Evolutionary conservation across 1,139 yeast genomes (phyloP).

Genomic region (Debaryomyces sp.): DNA sequence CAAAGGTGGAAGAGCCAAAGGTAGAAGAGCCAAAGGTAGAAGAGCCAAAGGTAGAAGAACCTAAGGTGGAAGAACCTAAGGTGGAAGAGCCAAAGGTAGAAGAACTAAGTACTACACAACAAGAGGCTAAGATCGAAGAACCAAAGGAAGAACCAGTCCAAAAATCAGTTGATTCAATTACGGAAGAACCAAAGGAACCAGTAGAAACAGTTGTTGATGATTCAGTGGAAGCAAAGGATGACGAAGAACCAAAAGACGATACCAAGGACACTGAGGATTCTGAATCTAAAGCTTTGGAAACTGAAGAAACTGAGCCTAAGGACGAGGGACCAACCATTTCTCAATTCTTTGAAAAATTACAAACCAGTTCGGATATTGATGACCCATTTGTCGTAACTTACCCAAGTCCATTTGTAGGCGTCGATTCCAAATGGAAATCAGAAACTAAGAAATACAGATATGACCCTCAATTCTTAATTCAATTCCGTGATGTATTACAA

Average conservation of each 20-base stretch:
- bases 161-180: background rate
- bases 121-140: conserved; percentile 12
- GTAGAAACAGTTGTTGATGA: conserved; percentile 9
- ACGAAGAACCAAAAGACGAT: conserved; percentile 11
- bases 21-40: too few relatives aligned
- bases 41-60: too few relatives aligned
- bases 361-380: conserved; percentile 53
- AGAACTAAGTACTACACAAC: background rate
- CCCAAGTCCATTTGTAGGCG: conserved; percentile 61
- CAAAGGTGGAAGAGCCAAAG: conserved; percentile 13
- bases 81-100: background rate
- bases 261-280: conserved; percentile 16
- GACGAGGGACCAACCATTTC: conserved; percentile 44
- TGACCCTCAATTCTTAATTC: conserved; percentile 80
- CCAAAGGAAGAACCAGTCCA: background rate
- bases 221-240: conserved; percentile 8
- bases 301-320: conserved; percentile 24
- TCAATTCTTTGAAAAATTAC: conserved; percentile 53
- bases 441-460: conserved; percentile 60
- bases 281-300: conserved; percentile 19
- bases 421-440: conserved; percentile 52
- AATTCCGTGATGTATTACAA: conserved; percentile 65
- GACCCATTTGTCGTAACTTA: conserved; percentile 61
- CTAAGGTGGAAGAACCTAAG: too few relatives aligned
- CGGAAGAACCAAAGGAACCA: conserved; percentile 11